Percentiles rank a stretch among this genome's conserved stretches.
Conservation (phyloP, 805 yeast species). For the Starmerella vaccinii region DNA sequence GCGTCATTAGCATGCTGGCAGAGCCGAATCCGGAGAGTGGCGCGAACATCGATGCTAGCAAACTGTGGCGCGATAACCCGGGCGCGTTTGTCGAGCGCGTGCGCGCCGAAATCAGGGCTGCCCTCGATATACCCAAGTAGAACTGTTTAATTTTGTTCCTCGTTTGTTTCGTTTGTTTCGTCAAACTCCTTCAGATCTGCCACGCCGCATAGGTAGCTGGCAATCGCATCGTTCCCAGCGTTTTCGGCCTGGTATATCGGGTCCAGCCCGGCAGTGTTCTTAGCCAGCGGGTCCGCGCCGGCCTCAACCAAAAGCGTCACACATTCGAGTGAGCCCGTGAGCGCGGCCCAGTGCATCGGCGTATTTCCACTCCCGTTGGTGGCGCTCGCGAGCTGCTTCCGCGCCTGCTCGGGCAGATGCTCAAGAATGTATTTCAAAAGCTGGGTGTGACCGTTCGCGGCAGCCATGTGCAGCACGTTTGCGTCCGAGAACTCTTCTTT, state of each 20-base stretch:
- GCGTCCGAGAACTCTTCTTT: conserved; percentile 55
- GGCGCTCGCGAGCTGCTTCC: conserved; percentile 37
- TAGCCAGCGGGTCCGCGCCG: conserved; percentile 72
- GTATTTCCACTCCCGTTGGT: conserved; percentile 83
- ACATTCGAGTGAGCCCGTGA: conserved; percentile 68
- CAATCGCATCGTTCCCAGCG: conserved; percentile 63
- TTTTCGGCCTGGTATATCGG: conserved; percentile 81
- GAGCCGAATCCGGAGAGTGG: conserved; percentile 93
- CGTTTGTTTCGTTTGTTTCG: neutral
- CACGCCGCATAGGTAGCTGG: conserved; percentile 61
- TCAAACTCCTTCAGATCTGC: conserved; percentile 37
- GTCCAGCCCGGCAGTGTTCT: conserved; percentile 70
- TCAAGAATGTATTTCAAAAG: conserved; percentile 52
- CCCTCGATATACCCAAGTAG: conserved; percentile 48
- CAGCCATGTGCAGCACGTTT: conserved; percentile 88
- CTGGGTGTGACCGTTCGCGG: conserved; percentile 83
- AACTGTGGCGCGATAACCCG: conserved; percentile 83
- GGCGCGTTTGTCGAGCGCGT: conserved; percentile 57
- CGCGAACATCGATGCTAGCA: conserved; percentile 73
- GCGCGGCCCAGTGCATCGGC: conserved; percentile 92
- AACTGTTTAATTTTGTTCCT: neutral
- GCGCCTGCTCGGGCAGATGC: conserved; percentile 32
- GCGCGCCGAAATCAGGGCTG: conserved; percentile 52
- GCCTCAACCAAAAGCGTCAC: conserved; percentile 63
- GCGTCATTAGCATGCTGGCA: conserved; percentile 92